phyloP scores from a whole-genome alignment of 495 filamentous ascomycete species.

The Thozetella sp. region DNA sequence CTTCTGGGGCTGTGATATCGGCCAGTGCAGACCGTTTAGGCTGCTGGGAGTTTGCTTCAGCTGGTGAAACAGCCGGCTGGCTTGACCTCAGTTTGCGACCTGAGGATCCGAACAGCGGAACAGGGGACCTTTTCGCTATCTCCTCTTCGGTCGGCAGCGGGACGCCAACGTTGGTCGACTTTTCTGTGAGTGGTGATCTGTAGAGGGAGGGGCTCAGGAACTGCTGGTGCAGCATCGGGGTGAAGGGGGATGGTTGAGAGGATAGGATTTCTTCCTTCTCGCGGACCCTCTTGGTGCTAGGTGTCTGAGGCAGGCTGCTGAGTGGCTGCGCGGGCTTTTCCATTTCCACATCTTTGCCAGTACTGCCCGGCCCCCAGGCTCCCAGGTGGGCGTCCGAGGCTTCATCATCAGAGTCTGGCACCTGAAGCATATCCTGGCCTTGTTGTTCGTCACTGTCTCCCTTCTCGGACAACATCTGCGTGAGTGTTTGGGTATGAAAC shows the following conservation, averaged over 20 bases:
- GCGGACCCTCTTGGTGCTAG: slow-evolving; percentile 28
- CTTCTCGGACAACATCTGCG: slow-evolving; percentile 36
- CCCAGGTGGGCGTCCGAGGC: slow-evolving; percentile 10
- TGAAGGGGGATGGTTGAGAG: slow-evolving; percentile 33
- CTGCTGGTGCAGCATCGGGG: slow-evolving; percentile 32
- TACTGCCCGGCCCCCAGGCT: neutral
- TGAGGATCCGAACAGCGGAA: neutral
- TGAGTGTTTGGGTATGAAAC: slow-evolving; percentile 46
- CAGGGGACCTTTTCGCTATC: neutral
- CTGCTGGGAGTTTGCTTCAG: neutral
- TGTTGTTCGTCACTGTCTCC: slow-evolving; percentile 11
- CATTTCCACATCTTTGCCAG: neutral
- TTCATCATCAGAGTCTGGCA: slow-evolving; percentile 36
- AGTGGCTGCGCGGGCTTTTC: no score
- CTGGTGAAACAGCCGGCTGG: neutral
- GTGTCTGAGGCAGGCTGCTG: slow-evolving; percentile 27
- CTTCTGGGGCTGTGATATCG: slow-evolving; percentile 18
- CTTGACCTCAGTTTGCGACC: neutral
- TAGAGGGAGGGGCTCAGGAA: slow-evolving; percentile 11
- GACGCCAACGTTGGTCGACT: slow-evolving; percentile 33
- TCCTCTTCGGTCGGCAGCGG: slow-evolving; percentile 23
- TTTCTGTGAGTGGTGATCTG: slow-evolving; percentile 35
- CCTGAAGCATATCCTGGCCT: slow-evolving; percentile 20
- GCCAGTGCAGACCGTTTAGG: slow-evolving; percentile 19
- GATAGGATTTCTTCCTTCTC: slow-evolving; percentile 37